Evolutionary conservation across 1,284 basidiomycete species (phyloP).

Genomic region (Melanopsichium pennsylvanicum): DNA sequence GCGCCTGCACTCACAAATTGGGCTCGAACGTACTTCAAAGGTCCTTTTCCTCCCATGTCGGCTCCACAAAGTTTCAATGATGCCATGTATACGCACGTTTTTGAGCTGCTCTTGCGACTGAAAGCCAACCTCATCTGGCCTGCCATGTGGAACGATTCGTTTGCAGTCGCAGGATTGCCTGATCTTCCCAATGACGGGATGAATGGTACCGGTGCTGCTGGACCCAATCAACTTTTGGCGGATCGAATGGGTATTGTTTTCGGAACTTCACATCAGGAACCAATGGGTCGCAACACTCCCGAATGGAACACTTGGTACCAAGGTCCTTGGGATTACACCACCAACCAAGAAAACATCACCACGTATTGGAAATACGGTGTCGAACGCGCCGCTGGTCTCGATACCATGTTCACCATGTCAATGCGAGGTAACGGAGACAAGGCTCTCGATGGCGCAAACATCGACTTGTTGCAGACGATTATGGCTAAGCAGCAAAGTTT

Average conservation of each 20-base stretch:
- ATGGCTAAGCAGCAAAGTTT: conserved; percentile 74
- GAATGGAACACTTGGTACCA: conserved; percentile 72
- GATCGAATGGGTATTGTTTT: conserved; percentile 76
- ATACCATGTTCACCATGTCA: conserved; percentile 74
- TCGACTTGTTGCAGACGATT: conserved; percentile 65
- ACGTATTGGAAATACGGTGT: conserved; percentile 73
- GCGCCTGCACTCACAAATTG: conserved; percentile 72
- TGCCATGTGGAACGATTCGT: conserved; percentile 70
- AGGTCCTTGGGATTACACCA: conserved; percentile 74
- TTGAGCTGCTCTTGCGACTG: conserved; percentile 74
- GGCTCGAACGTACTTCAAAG: conserved; percentile 74
- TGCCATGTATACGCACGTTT: conserved; percentile 72
- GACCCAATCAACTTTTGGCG: conserved; percentile 73
- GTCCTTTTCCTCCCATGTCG: conserved; percentile 70
- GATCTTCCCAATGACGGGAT: conserved; percentile 12
- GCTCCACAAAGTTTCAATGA: conserved; percentile 71
- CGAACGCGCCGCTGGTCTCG: conserved; percentile 71
- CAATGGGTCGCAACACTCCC: conserved; percentile 65
- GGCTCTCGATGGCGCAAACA: conserved; percentile 22
- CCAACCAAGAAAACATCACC: conserved; percentile 71
- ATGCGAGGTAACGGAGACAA: conserved; percentile 74
- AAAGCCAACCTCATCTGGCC: conserved; percentile 77
- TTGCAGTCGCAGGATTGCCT: conserved; percentile 73
- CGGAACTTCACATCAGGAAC: conserved; percentile 69
- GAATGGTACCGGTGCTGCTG: conserved; percentile 19